Base-by-base conservation (phyloP, 2,329 filamentous ascomycete genomes). In the Phialophora tarda region DNA sequence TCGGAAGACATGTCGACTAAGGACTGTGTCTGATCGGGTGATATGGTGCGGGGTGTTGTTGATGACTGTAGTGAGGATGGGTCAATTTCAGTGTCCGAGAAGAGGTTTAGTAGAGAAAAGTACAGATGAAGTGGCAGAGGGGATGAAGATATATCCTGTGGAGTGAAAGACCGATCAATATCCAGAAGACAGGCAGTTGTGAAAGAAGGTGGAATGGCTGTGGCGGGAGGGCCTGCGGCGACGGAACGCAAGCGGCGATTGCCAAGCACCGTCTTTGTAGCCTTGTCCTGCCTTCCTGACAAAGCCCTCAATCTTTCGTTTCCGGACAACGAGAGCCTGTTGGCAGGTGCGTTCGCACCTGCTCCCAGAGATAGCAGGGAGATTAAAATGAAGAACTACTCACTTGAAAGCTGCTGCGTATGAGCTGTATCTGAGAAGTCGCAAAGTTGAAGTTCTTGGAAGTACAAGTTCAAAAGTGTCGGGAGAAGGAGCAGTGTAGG, bases 1-100 rank as follows among this genome's bases (percentile, higher is more conserved):
- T 61, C 59, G 12, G 71, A 69, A 59, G 75, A 66, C 72, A 75
- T 75, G 28, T 54, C 73, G 71, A 68, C 56, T 47, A n/a, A 41
- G n/a, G 44, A 56, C 32, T 51, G 34, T 32, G 55, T 62, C 57
- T 50, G 41, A 56, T 53, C 48, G 38, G 38, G 50, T 62, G 57
- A 53, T 26, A 32, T 7, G 41, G 30, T 38, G 48, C 34, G 64
- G 34, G 44, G 64, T 48, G 26, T 26, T 54, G 54, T 5, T 5
- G 44, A 51, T 44, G 63, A 56, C 63, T 65, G 53, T 30, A 12
- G 53, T 50, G 41, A 30, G 28, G n/a, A 5, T 51, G 26, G 34
- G 28, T 65, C 51, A 65, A 56, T 24, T n/a, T 62, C 11, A 12
- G 48, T 59, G 30, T 30, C 47, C 7, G 44, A 23, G 41, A 21